Evolutionary conservation across 768 basidiomycete species (phyloP).

Genomic region (Crassisporium funariophilum): DNA sequence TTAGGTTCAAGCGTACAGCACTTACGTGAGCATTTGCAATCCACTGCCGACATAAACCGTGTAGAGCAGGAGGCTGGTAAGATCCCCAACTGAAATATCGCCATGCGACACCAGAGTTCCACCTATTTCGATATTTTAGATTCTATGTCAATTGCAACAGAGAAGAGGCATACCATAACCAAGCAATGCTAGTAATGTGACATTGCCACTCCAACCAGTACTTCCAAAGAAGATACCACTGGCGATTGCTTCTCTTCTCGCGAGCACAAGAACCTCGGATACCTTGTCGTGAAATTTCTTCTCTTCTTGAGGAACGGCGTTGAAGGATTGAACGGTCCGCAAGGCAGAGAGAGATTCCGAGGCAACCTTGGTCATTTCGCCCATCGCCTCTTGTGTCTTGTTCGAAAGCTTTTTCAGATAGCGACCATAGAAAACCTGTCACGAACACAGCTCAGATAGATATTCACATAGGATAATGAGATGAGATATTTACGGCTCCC

Average conservation of each 20-base stretch:
- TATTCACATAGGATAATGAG: neutral
- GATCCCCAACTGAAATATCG: slow-evolving; percentile 87
- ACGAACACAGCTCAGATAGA: slow-evolving; percentile 1
- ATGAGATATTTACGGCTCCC: slow-evolving; percentile 61
- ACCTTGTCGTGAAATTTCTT: slow-evolving; percentile 72
- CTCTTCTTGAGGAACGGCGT: slow-evolving; percentile 79
- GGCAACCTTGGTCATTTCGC: slow-evolving; percentile 93
- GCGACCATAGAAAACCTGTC: slow-evolving; percentile 90
- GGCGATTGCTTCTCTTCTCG: slow-evolving; percentile 85
- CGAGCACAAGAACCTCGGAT: slow-evolving; percentile 67
- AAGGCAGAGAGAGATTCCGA: slow-evolving; percentile 88
- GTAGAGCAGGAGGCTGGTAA: slow-evolving; percentile 88
- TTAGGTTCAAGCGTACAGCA: slow-evolving; percentile 10
- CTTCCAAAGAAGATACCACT: slow-evolving; percentile 92
- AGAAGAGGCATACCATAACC: slow-evolving; percentile 72
- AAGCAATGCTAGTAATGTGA: slow-evolving; percentile 84
- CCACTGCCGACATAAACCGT: slow-evolving; percentile 88
- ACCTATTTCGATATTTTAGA: slow-evolving; percentile 44
- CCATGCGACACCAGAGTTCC: slow-evolving; percentile 89
- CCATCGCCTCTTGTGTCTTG: slow-evolving; percentile 91
- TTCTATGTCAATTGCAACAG: neutral
- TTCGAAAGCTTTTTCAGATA: slow-evolving; percentile 92
- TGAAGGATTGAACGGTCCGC: slow-evolving; percentile 90
- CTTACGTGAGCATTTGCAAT: slow-evolving; percentile 77
- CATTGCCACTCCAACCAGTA: slow-evolving; percentile 91